Conservation (phyloP, 208 protist species). For the Trypanosoma vivax region DNA sequence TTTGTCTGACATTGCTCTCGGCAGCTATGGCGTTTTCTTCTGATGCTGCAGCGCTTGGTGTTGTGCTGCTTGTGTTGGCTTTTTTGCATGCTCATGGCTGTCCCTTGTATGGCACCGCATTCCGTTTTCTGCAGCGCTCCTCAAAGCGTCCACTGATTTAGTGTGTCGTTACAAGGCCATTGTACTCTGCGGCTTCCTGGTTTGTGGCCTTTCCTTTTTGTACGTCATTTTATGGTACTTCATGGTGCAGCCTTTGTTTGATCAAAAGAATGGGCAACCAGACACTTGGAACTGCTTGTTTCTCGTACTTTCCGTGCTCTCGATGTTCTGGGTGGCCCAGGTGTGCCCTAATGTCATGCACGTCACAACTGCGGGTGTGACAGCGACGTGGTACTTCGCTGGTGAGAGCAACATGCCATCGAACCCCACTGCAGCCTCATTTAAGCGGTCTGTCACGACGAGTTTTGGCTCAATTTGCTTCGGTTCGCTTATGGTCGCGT, state of each 20-base stretch:
- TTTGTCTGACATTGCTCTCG: constrained; percentile 17
- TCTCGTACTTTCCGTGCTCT: constrained; percentile 51
- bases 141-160: constrained; percentile 36
- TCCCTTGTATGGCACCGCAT: constrained; percentile 64
- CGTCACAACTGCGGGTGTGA: constrained; percentile 63
- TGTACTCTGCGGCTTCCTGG: constrained; percentile 35
- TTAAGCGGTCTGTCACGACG: constrained; percentile 61
- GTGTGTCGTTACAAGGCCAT: constrained; percentile 51
- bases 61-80: constrained; percentile 16
- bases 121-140: constrained; percentile 62
- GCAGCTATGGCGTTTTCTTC: constrained; percentile 11
- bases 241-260: constrained; percentile 27
- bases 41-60: constrained; percentile 3
- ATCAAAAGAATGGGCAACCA: constrained; percentile 24
- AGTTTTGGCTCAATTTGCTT: constrained; percentile 88
- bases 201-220: constrained; percentile 20
- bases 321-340: constrained; percentile 61
- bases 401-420: constrained; percentile 44
- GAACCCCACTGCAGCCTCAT: constrained; percentile 44
- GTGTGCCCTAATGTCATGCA: constrained; percentile 60
- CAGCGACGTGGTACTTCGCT: constrained; percentile 86
- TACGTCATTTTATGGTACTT: constrained; percentile 57
- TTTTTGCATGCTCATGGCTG: constrained; percentile 21
- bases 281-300: constrained; percentile 23
- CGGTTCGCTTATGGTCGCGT: constrained; percentile 73